Conservation (phyloP, 345 rosid species). For the Eucalyptus regnans region DNA sequence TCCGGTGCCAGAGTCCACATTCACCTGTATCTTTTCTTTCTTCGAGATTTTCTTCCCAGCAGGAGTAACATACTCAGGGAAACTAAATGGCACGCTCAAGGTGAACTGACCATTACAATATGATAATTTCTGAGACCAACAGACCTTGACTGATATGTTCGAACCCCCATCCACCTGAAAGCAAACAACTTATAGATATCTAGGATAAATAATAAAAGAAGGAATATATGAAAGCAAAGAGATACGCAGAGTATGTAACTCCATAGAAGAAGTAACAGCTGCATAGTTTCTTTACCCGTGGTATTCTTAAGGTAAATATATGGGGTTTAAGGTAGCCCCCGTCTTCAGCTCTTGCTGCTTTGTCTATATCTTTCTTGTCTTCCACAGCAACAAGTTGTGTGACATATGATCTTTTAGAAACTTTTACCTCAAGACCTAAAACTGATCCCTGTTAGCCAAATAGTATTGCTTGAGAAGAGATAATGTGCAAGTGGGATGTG, state of each 20-base stretch:
- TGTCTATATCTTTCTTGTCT: conserved; percentile 29
- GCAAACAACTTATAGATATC: background rate
- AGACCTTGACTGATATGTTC: conserved; percentile 46
- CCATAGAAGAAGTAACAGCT: background rate
- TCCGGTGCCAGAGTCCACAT: conserved; percentile 51
- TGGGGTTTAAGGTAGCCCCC: conserved; percentile 62
- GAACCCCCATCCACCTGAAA: conserved; percentile 86
- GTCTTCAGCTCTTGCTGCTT: conserved; percentile 20
- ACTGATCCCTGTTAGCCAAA: conserved; percentile 95
- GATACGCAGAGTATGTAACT: background rate
- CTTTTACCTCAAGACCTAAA: conserved; percentile 89
- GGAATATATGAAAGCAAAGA: background rate
- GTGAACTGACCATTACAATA: conserved; percentile 46
- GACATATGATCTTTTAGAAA: conserved; percentile 43
- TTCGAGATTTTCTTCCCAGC: conserved; percentile 62
- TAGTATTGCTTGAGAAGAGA: conserved; percentile 15
- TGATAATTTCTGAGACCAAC: conserved; percentile 70
- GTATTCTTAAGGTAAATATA: conserved; percentile 65
- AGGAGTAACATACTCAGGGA: conserved; percentile 83
- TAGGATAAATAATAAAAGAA: background rate
- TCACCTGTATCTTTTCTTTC: conserved; percentile 67
- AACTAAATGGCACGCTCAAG: conserved; percentile 58
- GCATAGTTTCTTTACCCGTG: conserved; percentile 32
- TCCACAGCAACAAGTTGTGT: conserved; percentile 34
- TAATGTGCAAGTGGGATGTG: background rate